Evolutionary conservation across 2,329 filamentous ascomycete genomes (phyloP).

Genomic region (Kalaharituber pfeilii): DNA sequence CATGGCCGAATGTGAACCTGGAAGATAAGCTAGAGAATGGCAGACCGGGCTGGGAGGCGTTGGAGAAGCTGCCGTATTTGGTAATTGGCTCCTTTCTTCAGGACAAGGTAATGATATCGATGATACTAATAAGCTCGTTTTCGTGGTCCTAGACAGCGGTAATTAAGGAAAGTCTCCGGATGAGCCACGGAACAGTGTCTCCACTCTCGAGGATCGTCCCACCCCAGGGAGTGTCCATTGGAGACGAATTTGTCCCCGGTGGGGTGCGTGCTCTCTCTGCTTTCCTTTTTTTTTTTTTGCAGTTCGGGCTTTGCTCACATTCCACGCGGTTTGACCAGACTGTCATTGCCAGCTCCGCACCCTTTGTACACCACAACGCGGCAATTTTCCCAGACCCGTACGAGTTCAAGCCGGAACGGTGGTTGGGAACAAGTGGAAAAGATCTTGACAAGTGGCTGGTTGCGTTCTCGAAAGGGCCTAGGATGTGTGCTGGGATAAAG

Average conservation of each 20-base stretch:
- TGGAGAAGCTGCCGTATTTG: constrained; percentile 28
- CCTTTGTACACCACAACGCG: constrained; percentile 22
- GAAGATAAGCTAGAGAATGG: constrained; percentile 3
- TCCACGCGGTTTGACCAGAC: constrained; percentile 17
- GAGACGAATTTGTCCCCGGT: constrained; percentile 24
- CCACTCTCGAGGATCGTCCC: constrained; percentile 24
- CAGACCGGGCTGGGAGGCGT: constrained; percentile 24
- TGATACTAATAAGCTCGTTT: too few relatives aligned
- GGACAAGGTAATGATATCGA: too few relatives aligned
- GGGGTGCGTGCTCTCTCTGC: too few relatives aligned
- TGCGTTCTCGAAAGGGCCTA: constrained; percentile 31
- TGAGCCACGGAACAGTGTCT: constrained; percentile 25
- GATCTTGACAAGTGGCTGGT: constrained; percentile 27
- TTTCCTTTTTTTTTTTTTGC: too few relatives aligned
- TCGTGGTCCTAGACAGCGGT: constrained; percentile 23
- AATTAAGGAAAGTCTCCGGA: constrained; percentile 29
- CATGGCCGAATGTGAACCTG: constrained; percentile 26
- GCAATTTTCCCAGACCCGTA: constrained; percentile 12
- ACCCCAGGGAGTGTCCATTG: constrained; percentile 22
- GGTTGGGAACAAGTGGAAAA: constrained; percentile 24
- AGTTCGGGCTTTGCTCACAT: background rate
- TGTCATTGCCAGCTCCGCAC: constrained; percentile 22
- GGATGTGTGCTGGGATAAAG: constrained; percentile 28
- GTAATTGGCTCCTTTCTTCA: too few relatives aligned
- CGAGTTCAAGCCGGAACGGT: constrained; percentile 29